Base-by-base conservation (phyloP, 345 rosid genomes). In the Ailanthus altissimus region DNA sequence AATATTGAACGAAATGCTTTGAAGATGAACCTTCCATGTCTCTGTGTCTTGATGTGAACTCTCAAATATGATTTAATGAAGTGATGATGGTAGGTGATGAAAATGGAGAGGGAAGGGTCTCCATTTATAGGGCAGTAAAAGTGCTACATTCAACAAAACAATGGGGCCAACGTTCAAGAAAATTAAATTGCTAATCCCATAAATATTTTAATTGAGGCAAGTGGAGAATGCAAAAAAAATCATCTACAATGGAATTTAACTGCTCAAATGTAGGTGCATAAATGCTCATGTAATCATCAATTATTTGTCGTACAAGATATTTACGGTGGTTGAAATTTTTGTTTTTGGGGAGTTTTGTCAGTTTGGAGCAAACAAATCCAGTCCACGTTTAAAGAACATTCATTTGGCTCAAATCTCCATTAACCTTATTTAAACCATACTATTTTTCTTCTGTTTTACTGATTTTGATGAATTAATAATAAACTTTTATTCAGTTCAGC, bases 81-180 rank as follows among this genome's bases (percentile, higher is more conserved):
- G 71, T 74, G 72, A 73, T 67, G 82, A 60, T 70, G 15, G 20
- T 18, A 11, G 16, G 54, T 64, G 73, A 75, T 79, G 82, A 59
- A 75, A 58, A 23, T 26, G 36, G n/a, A 38, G 46, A 57, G 49
- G 72, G 2, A 40, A 42, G 6, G 18, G 38, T 16, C 14, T 20
- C 14, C 61, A 1, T 83, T 84, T 83, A 83, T 86, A 79, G 80
- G 54, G 25, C n/a, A 23, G 38, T 32, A 28, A 65, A 63, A 6
- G 8, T 0, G 14, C 21, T 16, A 28, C 47, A 38, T 13, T 42
- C 6, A 71, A 38, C 54, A 58, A 58, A 58, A 5, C 8, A 73
- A 43, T 46, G 25, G 12, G n/a, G 42, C 56, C 26, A 26, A 49
- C 20, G 25, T 28, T 68, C 43, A 26, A 25, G 54, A 68, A 15